Conservation (phyloP, 2,329 filamentous ascomycete genomes). For the Arachnopeziza araneosa region DNA sequence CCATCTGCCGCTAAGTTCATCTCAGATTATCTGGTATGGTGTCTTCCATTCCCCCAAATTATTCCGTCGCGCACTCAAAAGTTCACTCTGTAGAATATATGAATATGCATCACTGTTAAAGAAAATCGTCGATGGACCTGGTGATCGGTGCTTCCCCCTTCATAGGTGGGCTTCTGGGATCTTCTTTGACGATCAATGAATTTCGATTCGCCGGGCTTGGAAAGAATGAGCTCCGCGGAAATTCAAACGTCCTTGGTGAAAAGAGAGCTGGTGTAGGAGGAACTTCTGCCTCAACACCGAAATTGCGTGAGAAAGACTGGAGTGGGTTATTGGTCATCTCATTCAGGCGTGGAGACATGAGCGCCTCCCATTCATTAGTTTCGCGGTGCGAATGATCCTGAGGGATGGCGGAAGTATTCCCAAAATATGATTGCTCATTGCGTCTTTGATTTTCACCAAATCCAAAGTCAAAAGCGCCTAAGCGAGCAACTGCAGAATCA, state of each 20-base stretch:
- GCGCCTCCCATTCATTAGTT: conserved; percentile 21
- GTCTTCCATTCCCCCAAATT: background rate
- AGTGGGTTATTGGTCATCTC: conserved; percentile 30
- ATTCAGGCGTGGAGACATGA: conserved; percentile 29
- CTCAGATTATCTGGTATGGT: background rate
- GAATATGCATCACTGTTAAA: conserved; percentile 41
- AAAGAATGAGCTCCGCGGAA: conserved; percentile 63
- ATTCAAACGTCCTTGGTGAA: conserved; percentile 67
- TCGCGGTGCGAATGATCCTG: conserved; percentile 7
- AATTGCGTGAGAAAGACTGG: conserved; percentile 20
- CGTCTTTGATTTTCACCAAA: conserved; percentile 9
- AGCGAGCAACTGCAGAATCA: conserved; percentile 11
- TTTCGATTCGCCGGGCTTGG: conserved; percentile 33
- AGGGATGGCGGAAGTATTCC: background rate
- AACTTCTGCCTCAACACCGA: conserved; percentile 14
- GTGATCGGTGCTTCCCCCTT: conserved; percentile 70
- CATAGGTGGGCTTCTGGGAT: conserved; percentile 71
- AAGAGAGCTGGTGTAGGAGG: conserved; percentile 35
- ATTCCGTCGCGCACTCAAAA: background rate
- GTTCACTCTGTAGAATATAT: background rate
- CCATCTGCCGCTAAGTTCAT: background rate
- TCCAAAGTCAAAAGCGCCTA: conserved; percentile 27
- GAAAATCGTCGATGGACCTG: conserved; percentile 70
- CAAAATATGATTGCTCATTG: background rate
- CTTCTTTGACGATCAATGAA: conserved; percentile 34